Percentiles rank a stretch among this genome's conserved stretches.
phyloP scores from a whole-genome alignment of 139 green algal genomes.

The Closterium sp. region DNA sequence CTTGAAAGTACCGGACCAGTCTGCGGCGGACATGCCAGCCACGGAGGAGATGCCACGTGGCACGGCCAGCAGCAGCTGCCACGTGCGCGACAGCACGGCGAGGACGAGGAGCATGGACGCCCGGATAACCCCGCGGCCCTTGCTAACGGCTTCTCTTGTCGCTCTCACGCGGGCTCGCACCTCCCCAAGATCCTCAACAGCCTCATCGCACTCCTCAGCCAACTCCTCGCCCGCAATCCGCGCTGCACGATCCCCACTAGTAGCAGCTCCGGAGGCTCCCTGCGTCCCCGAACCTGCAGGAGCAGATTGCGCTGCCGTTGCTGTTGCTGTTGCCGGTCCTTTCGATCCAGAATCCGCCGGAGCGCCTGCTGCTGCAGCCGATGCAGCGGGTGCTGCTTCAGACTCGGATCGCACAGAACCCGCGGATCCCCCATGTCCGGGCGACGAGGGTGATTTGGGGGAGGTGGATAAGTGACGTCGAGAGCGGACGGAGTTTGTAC shows the following conservation, averaged over 20 bases:
- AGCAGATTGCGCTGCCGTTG: background rate
- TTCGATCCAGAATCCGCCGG: background rate
- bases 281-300: background rate
- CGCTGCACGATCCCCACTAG: background rate
- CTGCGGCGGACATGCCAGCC: slow-evolving; percentile 22
- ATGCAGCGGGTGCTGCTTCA: background rate
- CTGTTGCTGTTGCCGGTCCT: background rate
- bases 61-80: slow-evolving; percentile 29
- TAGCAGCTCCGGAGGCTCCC: background rate
- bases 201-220: slow-evolving; percentile 41
- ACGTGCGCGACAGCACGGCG: slow-evolving; percentile 8
- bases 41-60: slow-evolving; percentile 8
- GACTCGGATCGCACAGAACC: background rate
- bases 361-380: background rate
- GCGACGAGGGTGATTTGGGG: background rate
- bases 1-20: slow-evolving; percentile 30
- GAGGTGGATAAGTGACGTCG: background rate
- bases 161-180: slow-evolving; percentile 27
- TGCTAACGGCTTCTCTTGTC: slow-evolving; percentile 27
- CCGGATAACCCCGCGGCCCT: slow-evolving; percentile 26
- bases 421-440: background rate
- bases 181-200: slow-evolving; percentile 24
- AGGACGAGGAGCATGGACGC: slow-evolving; percentile 15
- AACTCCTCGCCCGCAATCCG: background rate
- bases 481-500: background rate